Base-by-base conservation (phyloP, 1,284 basidiomycete species). In the Fomitopsis betulina region DNA sequence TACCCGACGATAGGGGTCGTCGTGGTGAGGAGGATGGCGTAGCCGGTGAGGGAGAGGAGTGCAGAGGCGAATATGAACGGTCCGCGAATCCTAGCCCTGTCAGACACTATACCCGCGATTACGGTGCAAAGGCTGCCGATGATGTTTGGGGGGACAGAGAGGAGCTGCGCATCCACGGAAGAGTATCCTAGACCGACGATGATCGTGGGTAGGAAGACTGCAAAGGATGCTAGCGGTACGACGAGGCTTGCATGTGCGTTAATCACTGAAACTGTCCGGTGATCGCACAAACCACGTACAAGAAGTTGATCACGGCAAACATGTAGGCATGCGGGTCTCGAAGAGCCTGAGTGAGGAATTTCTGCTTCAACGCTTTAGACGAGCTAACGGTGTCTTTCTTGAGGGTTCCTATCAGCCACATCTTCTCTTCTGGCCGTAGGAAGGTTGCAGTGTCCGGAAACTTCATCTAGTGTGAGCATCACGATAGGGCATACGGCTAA, bases 41-140 rank as follows among this genome's bases (percentile, higher is more conserved):
- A 89, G 0, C 85, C 87, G 3, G 85, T 67, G 58, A 87, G 84
- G 12, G 81, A 80, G 15, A 86, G 63, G 1, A 72, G 61, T 2
- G 80, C 81, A 10, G 78, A 67, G 3, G 69, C 75, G 56, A 87
- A 80, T 62, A 89, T 86, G 66, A 85, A 82, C 0, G 80, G 75
- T 2, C 82, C 84, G 42, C 84, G 59, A 12, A 42, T 54, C 19
- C 58, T 51, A 10, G 56, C 32, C 33, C 57, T 55, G 53, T 60
- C 62, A 13, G 62, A 63, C 12, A 59, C 50, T 3, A 60, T 40
- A 15, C 60, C 62, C 4, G 42, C 23, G 23, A 56, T 3, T 39
- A 66, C 27, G 2, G 61, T 64, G 23, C 56, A 52, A 17, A 64
- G 5, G 32, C 58, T 54, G n/a, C 61, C 65, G 10, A 51, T 56